Evolutionary conservation across 352 stramenopile genomes (phyloP), one percentile per base, ranked within the genome.

Genomic region (Phytophthora agathidicida): DNA sequence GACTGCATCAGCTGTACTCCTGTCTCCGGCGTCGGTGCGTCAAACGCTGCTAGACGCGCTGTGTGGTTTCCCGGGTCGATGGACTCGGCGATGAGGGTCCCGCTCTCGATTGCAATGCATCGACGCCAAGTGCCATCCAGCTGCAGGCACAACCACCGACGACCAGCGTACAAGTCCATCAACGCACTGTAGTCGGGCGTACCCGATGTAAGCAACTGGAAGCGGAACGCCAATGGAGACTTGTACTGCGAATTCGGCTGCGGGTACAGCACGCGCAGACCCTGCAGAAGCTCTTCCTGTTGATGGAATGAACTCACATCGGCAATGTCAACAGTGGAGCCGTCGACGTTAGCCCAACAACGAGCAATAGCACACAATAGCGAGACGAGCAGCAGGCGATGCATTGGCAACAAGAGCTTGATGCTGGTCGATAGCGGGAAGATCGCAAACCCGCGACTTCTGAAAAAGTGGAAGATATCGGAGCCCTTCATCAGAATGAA

Each of bases 51-150:
- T 13, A 70, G 38, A 0, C 46, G 61, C 5, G 41, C 61, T 6
- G 61, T 57, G 56, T 75, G 66, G 36, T 70, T 61, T 14, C 65
- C 65, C 27, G 24, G 23, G 2, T 47, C 32, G 10, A 74, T 52
- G 2, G 36, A 6, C n/a, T 71, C 48, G 1, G 39, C 9, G 9
- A 74, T 28, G 11, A 58, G 33, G 13, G 33, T 38, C 14, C 44
- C 38, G 36, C 65, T 68, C 10, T 63, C 41, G 11, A 74, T 57
- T 5, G 60, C 16, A 17, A 74, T 58, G 39, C 65, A 74, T 1
- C 43, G 45, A 7, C 26, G 39, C 59, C 57, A 68, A 2, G 7
- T 22, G 2, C 19, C 38, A 3, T 74, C 65, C 17, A 74, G 42
- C 32, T 58, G 41, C 26, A 74, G 49, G 51, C 65, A 74, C 36